phyloP scores from a whole-genome alignment of 495 filamentous ascomycete species.

The Aspergillus coremiiformis region DNA sequence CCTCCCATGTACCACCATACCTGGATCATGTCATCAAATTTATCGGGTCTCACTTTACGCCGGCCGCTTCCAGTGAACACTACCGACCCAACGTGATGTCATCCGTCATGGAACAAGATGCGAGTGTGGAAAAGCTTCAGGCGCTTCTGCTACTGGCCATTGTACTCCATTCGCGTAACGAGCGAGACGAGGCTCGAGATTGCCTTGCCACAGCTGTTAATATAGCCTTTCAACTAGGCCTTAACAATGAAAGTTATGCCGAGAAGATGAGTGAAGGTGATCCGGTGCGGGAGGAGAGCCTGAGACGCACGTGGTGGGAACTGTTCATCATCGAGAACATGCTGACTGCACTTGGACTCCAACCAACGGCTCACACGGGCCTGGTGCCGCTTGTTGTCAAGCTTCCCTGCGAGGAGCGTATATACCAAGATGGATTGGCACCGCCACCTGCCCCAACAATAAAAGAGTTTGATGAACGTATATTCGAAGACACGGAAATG shows the following conservation, averaged over 20 bases:
- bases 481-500: constrained; percentile 40
- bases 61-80: constrained; percentile 31
- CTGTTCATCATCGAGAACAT: constrained; percentile 68
- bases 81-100: constrained; percentile 35
- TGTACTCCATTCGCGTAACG: constrained; percentile 66
- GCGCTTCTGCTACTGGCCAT: constrained; percentile 69
- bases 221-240: constrained; percentile 63
- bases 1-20: constrained; percentile 24
- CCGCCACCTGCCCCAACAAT: constrained; percentile 36
- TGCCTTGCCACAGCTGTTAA: constrained; percentile 61
- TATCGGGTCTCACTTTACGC: constrained; percentile 38
- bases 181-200: constrained; percentile 57
- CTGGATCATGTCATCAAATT: constrained; percentile 44
- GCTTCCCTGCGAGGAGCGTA: constrained; percentile 42
- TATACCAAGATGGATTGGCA: constrained; percentile 35
- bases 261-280: constrained; percentile 38
- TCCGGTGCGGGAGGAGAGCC: constrained; percentile 61
- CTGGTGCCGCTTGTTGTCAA: constrained; percentile 31
- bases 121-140: constrained; percentile 52
- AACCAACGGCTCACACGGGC: constrained; percentile 28
- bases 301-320: constrained; percentile 89
- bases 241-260: constrained; percentile 55
- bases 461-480: constrained; percentile 38
- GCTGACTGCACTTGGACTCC: constrained; percentile 42
- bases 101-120: constrained; percentile 28